Percentiles rank a stretch among this genome's conserved stretches.
Conservation (phyloP, 345 rosid species). For the Gossypium ekmanianum region DNA sequence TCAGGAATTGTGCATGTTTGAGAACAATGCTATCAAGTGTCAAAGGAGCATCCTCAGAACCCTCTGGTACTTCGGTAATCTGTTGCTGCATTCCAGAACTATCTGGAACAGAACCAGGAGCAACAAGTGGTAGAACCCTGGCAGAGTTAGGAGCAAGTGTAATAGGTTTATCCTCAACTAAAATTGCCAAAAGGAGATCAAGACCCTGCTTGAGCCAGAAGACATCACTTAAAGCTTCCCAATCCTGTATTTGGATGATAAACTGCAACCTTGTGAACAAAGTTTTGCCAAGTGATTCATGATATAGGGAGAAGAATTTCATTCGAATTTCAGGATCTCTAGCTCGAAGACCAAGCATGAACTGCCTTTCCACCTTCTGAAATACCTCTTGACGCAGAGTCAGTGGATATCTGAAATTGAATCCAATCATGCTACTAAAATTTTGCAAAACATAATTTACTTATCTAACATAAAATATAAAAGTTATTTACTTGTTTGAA, state of each 20-base stretch:
- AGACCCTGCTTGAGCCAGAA: conserved; percentile 99
- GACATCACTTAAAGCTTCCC: conserved; percentile 98
- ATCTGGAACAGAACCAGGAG: conserved; percentile 54
- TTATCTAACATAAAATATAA: conserved; percentile 12
- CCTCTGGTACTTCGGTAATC: conserved; percentile 53
- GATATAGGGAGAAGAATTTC: conserved; percentile 81
- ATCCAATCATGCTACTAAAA: conserved; percentile 22
- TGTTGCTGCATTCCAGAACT: conserved; percentile 56
- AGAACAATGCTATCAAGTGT: conserved; percentile 75
- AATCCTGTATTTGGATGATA: conserved; percentile 85
- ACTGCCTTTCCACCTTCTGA: conserved; percentile 94
- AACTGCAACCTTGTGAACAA: conserved; percentile 78
- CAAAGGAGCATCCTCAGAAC: conserved; percentile 63
- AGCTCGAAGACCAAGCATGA: conserved; percentile 94
- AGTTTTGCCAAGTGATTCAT: conserved; percentile 73
- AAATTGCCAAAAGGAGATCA: conserved; percentile 88
- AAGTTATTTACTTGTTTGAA: conserved; percentile 61
- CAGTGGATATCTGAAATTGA: conserved; percentile 53
- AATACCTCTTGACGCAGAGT: conserved; percentile 85
- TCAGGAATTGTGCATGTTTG: conserved; percentile 88
- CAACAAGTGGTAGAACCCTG: conserved; percentile 62
- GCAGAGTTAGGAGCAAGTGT: conserved; percentile 98
- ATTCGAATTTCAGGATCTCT: conserved; percentile 86
- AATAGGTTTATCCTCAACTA: conserved; percentile 83
- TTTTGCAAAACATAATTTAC: conserved; percentile 13